Base-by-base conservation (phyloP, 768 basidiomycete species). In the Amanita rimosa region DNA sequence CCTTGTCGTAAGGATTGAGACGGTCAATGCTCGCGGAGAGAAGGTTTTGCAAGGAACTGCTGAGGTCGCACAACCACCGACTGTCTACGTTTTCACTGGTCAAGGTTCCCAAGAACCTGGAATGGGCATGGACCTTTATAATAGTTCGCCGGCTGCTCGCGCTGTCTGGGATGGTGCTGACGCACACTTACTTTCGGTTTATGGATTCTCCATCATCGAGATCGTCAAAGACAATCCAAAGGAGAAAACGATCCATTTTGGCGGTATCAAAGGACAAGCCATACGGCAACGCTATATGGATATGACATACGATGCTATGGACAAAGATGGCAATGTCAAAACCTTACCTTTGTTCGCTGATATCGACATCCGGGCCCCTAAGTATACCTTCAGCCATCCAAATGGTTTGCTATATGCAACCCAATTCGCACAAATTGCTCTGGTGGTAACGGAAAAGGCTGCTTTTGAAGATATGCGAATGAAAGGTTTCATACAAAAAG, bases 211-310 rank as follows among this genome's bases (percentile, higher is more conserved):
- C 4, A 98, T 99, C 62, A 73, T 97, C 59, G 94, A 99, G 63
- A 96, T 99, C 57, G 95, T 99, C 66, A 95, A 94, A 70, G 86
- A 94, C 64, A 97, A 98, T 64, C 94, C 95, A 16, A 96, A 93
- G 74, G 83, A 88, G 66, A 92, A 97, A 73, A 99, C 93, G 0
- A 85, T 99, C 57, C 95, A 99, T 66, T 99, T 99, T 56, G 96
- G 96, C 72, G 96, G 96, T 62, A 89, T 98, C 66, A 97, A 97
- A 69, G 96, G 96, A 35, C 95, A 98, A 63, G 94, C 84, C 2
- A 98, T 98, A 54, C 88, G 96, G 24, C 88, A 94, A 58, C 83
- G 96, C n/a, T 99, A 99, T 69, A 98, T 98, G 91, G 93, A 94
- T 57, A 96, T 99, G 87, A 86, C 88, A 4, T 98, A 97, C 70